These are phyloP conservation scores for Nakataea oryzae DNA, from an alignment of 2,329 filamentous ascomycete species.

Conservation along the genomic window DNA sequence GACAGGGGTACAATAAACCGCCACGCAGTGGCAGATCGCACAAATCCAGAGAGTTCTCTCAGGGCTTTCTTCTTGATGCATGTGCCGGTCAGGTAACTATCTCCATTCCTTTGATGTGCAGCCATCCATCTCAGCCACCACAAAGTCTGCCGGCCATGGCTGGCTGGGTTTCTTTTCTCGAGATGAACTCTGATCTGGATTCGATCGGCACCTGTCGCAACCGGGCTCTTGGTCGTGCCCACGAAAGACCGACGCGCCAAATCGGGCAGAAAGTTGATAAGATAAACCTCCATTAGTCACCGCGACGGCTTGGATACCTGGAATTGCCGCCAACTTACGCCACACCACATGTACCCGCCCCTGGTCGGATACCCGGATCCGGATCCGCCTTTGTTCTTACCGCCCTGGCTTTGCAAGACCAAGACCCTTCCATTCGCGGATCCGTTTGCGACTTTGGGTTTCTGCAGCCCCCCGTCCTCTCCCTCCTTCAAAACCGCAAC, in stretches of 20 bases:
- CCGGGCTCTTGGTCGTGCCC: no score
- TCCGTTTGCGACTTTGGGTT: not conserved
- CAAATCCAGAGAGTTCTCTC: not conserved
- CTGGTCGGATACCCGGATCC: not conserved
- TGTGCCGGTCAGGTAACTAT: not conserved
- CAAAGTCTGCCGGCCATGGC: not conserved
- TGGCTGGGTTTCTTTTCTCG: not conserved
- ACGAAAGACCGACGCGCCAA: not conserved
- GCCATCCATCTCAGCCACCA: not conserved
- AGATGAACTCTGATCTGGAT: not conserved
- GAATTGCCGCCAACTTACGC: not conserved
- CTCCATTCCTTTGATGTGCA: not conserved
- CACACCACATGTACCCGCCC: not conserved
- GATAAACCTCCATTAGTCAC: not conserved
- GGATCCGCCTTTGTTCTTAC: not conserved
- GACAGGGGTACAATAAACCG: not conserved
- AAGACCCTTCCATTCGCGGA: not conserved
- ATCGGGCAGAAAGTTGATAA: not conserved
- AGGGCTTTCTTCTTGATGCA: no score
- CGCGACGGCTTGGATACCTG: not conserved
- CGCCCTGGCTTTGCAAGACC: not conserved
- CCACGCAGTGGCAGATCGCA: not conserved
- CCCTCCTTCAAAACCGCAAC: not conserved
- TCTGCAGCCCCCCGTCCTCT: not conserved
- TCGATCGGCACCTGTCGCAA: not conserved